Base-by-base conservation (phyloP, 108 stramenopile species). In the Stephanodiscus triporus region DNA sequence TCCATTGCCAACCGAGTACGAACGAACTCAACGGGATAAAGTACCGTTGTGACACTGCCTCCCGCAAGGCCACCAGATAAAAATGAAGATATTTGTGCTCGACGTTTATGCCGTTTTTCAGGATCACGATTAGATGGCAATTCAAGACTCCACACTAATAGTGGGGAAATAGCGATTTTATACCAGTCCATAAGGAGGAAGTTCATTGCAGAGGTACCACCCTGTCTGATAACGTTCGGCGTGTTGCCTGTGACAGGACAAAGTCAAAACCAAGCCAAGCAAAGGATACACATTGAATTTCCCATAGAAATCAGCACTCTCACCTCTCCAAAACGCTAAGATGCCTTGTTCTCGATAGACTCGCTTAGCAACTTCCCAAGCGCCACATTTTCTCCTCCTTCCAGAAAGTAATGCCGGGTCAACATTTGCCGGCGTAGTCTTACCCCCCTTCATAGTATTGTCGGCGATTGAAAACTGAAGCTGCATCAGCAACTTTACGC, bases 1-100 rank as follows among this genome's bases (percentile, higher is more conserved):
- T 99, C 99, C 80, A 97, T 84, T 40, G 99, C 99, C 27, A 99
- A 84, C 66, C 97, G 86, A 48, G 99, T 99, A 51, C 97, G 91
- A 61, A 95, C 75, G 74, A 93, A 99, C 75, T 98, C 99, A 34
- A 98, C 72, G 8, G 99, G 99, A 86, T 99, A 99, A 49, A 99
- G 87, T 43, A 98, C 72, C 27, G 96, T 96, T 17, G 97, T 96
- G 0, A 96, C 86, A 20, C 92, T 97, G 0, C 92, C 97, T 50
- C 99, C 98, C 16, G 99, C 97, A 50, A 97, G 75, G 17, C 98
- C 99, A 26, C 99, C 99, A 45, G 95, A 89, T 24, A 98, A 70
- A 86, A 99, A 91, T 34, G 78, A 79, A 40, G 85, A 79, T 43
- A 80, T 59, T 49, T 87, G 43, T 55, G 80, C 76, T 29, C 84